Conservation (phyloP, 805 yeast species). For the Metschnikowia lachancei region DNA sequence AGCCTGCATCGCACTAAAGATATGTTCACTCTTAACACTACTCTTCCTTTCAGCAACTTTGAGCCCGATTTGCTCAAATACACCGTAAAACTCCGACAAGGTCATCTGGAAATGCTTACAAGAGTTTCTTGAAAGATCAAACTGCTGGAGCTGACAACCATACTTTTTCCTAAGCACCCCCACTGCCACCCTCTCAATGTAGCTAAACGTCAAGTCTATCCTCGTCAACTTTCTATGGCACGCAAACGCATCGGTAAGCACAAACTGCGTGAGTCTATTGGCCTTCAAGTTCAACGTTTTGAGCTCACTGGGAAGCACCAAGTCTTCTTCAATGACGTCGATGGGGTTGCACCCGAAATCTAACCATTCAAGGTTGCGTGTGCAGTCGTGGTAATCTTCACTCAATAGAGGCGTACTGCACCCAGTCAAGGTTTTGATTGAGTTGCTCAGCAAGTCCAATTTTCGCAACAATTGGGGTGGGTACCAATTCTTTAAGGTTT, state of each 20-base stretch:
- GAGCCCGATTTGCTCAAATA: constrained; percentile 24
- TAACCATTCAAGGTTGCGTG: constrained; percentile 10
- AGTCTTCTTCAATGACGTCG: constrained; percentile 9
- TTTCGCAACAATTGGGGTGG: constrained; percentile 17
- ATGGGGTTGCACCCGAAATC: constrained; percentile 20
- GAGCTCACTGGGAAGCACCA: constrained; percentile 17
- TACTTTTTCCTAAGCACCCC: constrained; percentile 2
- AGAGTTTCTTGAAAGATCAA: constrained; percentile 24
- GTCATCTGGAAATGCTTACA: constrained; percentile 14
- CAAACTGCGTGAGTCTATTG: constrained; percentile 20
- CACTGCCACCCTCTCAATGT: constrained; percentile 9
- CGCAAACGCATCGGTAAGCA: constrained; percentile 12
- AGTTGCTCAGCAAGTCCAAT: not conserved
- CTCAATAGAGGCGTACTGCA: constrained; percentile 15
- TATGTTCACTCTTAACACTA: constrained; percentile 29
- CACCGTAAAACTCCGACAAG: constrained; percentile 24
- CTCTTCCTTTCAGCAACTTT: constrained; percentile 21
- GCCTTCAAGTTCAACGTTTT: constrained; percentile 17
- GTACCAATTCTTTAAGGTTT: constrained; percentile 20
- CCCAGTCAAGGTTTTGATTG: constrained; percentile 13
- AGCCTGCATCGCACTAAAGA: too few relatives aligned
- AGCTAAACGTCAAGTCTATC: constrained; percentile 17
- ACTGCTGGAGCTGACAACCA: constrained; percentile 14
- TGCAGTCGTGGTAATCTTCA: not conserved
- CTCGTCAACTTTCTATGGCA: constrained; percentile 13